Conservation (phyloP, 2,329 filamentous ascomycete genomes). For the Colletotrichum costaricense region DNA sequence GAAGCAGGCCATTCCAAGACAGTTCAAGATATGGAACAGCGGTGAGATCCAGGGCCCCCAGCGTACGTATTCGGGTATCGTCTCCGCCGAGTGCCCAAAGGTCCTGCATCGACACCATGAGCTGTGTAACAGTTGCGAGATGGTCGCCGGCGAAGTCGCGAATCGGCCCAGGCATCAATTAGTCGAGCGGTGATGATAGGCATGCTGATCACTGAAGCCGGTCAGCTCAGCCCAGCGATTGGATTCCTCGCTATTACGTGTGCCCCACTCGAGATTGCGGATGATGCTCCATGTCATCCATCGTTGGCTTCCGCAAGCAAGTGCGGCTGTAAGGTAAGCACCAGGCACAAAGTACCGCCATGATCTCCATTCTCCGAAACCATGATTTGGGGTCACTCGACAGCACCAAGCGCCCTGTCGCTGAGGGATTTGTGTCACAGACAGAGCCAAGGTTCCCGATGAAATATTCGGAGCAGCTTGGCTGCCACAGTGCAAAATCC, state of each 20-base stretch:
- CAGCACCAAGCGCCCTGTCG: background rate
- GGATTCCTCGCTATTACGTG: background rate
- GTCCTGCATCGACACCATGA: background rate
- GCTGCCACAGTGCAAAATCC: background rate
- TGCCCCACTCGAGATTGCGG: background rate
- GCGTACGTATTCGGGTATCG: background rate
- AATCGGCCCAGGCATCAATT: background rate
- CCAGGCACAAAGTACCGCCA: background rate
- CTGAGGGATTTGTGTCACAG: background rate
- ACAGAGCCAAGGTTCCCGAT: background rate
- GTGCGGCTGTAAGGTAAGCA: background rate
- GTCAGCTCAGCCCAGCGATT: background rate
- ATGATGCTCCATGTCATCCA: background rate
- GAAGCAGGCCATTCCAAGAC: slow-evolving; percentile 5
- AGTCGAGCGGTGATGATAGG: background rate
- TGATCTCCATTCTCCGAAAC: background rate
- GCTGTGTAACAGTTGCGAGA: background rate
- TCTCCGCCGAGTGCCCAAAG: too few relatives aligned
- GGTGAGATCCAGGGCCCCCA: slow-evolving; percentile 14
- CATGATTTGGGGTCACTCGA: background rate
- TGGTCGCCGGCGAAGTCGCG: background rate
- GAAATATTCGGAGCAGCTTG: background rate
- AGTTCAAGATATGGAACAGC: slow-evolving; percentile 23
- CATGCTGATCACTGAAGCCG: background rate
- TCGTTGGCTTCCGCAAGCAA: background rate